These are phyloP conservation scores for Pistacia atlantica DNA, from an alignment of 345 rosid genomes.

Conservation along the genomic window DNA sequence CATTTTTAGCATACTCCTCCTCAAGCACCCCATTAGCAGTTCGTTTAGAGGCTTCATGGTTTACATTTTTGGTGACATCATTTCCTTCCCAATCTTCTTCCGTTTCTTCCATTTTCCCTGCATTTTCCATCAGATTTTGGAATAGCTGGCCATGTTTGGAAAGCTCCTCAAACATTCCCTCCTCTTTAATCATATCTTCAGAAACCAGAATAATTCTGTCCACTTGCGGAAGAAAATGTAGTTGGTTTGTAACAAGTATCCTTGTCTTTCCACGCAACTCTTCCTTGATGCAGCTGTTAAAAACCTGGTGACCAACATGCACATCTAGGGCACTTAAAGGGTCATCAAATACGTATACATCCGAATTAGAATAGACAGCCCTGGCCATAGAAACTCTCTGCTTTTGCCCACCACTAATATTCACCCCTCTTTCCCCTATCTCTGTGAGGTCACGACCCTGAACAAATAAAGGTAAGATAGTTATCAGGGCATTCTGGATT, in stretches of 20 bases:
- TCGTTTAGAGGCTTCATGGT: constrained; percentile 39
- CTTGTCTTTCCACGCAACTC: constrained; percentile 81
- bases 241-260: constrained; percentile 92
- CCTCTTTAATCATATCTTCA: constrained; percentile 81
- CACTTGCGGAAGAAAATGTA: constrained; percentile 94
- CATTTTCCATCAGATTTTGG: constrained; percentile 93
- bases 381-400: constrained; percentile 99
- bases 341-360: constrained; percentile 92
- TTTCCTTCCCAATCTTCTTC: constrained; percentile 38
- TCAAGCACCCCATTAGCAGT: constrained; percentile 37
- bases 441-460: constrained; percentile 92
- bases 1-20: constrained; percentile 24
- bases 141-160: constrained; percentile 67
- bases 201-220: constrained; percentile 73
- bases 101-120: constrained; percentile 87
- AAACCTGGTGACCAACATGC: constrained; percentile 92
- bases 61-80: constrained; percentile 25
- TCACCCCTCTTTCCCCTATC: constrained; percentile 99
- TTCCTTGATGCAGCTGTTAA: constrained; percentile 80
- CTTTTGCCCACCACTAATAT: constrained; percentile 98
- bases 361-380: constrained; percentile 91
- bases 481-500: constrained; percentile 20
- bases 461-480: constrained; percentile 12
- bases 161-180: constrained; percentile 88
- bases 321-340: constrained; percentile 98